Conservation (phyloP, 2,329 filamentous ascomycete species). For the Magnaporthiopsis rhizophila region DNA sequence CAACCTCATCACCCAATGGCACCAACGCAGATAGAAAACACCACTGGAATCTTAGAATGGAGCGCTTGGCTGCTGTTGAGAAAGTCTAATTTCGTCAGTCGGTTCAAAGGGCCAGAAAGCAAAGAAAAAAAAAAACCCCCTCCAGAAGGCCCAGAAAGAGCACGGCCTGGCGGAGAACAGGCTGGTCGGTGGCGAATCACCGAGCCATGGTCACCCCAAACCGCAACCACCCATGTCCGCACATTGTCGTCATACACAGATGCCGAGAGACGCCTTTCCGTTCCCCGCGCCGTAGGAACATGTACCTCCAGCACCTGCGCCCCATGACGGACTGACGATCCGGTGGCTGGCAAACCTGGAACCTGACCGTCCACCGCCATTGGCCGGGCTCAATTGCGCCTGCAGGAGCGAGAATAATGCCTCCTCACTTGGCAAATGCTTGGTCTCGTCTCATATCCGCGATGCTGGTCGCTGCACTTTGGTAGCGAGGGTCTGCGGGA, state of each 20-base stretch:
- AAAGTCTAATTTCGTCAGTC: too few relatives aligned
- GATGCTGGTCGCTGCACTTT: background rate
- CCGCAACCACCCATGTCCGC: background rate
- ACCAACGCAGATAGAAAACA: too few relatives aligned
- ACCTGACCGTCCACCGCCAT: background rate
- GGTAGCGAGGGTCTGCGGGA: too few relatives aligned
- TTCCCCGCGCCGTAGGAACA: too few relatives aligned
- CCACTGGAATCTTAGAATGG: too few relatives aligned
- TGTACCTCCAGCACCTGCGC: background rate
- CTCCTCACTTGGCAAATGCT: background rate
- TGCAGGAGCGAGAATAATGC: background rate
- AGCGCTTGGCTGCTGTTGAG: too few relatives aligned
- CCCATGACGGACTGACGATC: background rate
- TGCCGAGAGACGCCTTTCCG: too few relatives aligned
- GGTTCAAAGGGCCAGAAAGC: too few relatives aligned
- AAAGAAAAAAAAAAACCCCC: too few relatives aligned
- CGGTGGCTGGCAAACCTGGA: background rate
- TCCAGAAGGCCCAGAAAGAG: background rate
- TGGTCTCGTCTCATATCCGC: background rate
- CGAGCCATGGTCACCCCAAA: too few relatives aligned
- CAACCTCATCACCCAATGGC: too few relatives aligned
- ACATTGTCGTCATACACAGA: background rate
- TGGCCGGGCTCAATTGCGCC: background rate
- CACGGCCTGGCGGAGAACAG: background rate
- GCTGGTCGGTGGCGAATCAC: background rate